phyloP scores from a whole-genome alignment of 208 protist genomes.

The Kentomonas sorsogonicus region DNA sequence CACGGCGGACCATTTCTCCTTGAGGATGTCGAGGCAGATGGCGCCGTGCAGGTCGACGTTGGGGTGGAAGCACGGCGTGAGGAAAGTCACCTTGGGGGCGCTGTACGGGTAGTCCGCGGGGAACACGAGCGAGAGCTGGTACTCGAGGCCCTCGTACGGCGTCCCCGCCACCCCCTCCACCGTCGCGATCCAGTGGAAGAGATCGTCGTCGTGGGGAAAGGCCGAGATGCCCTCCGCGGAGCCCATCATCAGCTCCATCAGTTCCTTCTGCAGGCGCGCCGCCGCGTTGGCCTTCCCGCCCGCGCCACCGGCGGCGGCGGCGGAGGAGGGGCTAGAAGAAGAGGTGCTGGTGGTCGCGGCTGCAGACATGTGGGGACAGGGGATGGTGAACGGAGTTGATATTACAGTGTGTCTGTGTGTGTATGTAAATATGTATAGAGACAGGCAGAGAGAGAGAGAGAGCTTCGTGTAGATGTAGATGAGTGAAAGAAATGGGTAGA shows the following conservation, averaged over 20 bases:
- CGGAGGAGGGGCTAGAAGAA: too few species aligned
- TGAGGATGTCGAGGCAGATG: conserved; percentile 97
- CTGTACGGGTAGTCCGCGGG: conserved; percentile 92
- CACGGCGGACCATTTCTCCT: conserved; percentile 96
- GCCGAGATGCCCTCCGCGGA: conserved; percentile 88
- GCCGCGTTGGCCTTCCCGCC: conserved; percentile 43
- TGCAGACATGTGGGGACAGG: too few species aligned
- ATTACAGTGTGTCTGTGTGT: conserved; percentile 8
- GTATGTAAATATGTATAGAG: too few species aligned
- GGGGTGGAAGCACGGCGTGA: conserved; percentile 94
- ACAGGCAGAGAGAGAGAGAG: too few species aligned
- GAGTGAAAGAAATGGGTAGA: too few species aligned
- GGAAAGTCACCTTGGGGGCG: conserved; percentile 91
- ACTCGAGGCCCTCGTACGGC: conserved; percentile 90
- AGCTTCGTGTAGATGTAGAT: too few species aligned
- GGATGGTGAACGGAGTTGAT: too few species aligned
- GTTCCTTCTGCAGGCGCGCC: conserved; percentile 87
- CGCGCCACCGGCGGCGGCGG: conserved; percentile 11
- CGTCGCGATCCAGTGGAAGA: conserved; percentile 91
- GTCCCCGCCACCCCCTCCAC: conserved; percentile 82
- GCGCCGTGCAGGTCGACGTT: conserved; percentile 92
- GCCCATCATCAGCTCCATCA: conserved; percentile 92
- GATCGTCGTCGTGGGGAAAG: conserved; percentile 92
- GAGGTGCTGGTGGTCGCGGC: too few species aligned
- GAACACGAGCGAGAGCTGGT: conserved; percentile 90